Conservation (phyloP, 805 yeast species). For the Candida gorgasii region DNA sequence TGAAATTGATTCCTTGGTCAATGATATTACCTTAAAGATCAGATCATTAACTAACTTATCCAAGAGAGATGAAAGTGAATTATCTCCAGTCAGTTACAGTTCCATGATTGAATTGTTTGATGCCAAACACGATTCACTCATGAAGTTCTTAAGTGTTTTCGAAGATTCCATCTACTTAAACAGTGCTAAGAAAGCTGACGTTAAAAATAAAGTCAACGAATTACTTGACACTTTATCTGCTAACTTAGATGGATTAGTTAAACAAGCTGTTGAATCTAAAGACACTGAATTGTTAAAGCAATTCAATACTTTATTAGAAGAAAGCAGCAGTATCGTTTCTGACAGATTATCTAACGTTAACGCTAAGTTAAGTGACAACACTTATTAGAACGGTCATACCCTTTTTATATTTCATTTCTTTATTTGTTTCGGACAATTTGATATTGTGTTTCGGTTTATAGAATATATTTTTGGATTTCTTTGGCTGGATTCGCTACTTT, state of each 20-base stretch:
- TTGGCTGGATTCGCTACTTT: too few species aligned
- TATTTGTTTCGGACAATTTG: neutral
- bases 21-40: neutral
- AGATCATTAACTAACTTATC: neutral
- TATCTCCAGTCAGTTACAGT: neutral
- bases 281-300: neutral
- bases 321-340: neutral
- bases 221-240: slow-evolving; percentile 5
- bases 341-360: slow-evolving; percentile 1
- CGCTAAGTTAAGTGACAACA: slow-evolving; percentile 5
- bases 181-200: slow-evolving; percentile 3
- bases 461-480: neutral
- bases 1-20: slow-evolving; percentile 6
- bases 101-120: slow-evolving; percentile 1
- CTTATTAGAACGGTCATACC: too few species aligned
- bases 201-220: neutral
- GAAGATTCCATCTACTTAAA: slow-evolving; percentile 7
- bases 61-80: slow-evolving; percentile 1
- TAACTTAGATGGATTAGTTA: neutral
- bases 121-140: slow-evolving; percentile 2
- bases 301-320: slow-evolving; percentile 1
- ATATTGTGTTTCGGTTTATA: slow-evolving; percentile 1
- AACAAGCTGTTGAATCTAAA: neutral
- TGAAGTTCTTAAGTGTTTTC: neutral
- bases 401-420: neutral